Conservation (phyloP, 2,329 filamentous ascomycete genomes). For the Fusarium mangiferae region DNA sequence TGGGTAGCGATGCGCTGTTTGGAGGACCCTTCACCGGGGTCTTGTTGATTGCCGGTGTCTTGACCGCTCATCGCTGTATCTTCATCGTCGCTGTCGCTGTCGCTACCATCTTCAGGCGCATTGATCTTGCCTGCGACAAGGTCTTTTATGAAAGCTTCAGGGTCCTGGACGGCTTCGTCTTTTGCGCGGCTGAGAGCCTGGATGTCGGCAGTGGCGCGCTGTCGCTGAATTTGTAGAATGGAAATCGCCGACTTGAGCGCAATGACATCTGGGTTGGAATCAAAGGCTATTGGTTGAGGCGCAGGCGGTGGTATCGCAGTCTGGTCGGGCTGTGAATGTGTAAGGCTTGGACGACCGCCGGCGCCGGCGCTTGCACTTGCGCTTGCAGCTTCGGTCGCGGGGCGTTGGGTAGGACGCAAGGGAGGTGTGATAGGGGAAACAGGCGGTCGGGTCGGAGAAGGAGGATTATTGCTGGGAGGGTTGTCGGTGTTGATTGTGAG, state of each 20-base stretch:
- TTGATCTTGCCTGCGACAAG: slow-evolving; percentile 71
- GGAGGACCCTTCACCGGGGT: slow-evolving; percentile 38
- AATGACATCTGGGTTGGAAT: slow-evolving; percentile 83
- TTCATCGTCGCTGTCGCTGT: slow-evolving; percentile 46
- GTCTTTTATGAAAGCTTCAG: slow-evolving; percentile 76
- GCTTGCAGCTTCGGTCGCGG: slow-evolving; percentile 22
- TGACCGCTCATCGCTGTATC: slow-evolving; percentile 44
- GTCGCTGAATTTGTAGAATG: slow-evolving; percentile 85
- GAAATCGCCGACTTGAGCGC: slow-evolving; percentile 87
- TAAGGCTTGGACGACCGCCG: slow-evolving; percentile 51
- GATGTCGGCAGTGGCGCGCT: slow-evolving; percentile 81
- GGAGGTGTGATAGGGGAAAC: slow-evolving; percentile 67
- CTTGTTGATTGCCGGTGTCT: slow-evolving; percentile 45
- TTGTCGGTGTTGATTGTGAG: slow-evolving; percentile 47
- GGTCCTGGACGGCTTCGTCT: slow-evolving; percentile 74
- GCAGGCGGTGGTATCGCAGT: slow-evolving; percentile 58
- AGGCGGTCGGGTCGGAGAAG: slow-evolving; percentile 60
- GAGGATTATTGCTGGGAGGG: slow-evolving; percentile 47
- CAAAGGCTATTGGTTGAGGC: slow-evolving; percentile 66
- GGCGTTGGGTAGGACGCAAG: slow-evolving; percentile 51
- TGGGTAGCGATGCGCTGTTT: slow-evolving; percentile 37
- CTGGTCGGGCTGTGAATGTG: slow-evolving; percentile 58
- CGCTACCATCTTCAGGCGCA: slow-evolving; percentile 41
- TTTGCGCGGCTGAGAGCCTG: slow-evolving; percentile 75
- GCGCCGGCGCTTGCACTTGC: slow-evolving; percentile 39